Base-by-base conservation (phyloP, 1,284 basidiomycete species). In the Phylloporus sp. region DNA sequence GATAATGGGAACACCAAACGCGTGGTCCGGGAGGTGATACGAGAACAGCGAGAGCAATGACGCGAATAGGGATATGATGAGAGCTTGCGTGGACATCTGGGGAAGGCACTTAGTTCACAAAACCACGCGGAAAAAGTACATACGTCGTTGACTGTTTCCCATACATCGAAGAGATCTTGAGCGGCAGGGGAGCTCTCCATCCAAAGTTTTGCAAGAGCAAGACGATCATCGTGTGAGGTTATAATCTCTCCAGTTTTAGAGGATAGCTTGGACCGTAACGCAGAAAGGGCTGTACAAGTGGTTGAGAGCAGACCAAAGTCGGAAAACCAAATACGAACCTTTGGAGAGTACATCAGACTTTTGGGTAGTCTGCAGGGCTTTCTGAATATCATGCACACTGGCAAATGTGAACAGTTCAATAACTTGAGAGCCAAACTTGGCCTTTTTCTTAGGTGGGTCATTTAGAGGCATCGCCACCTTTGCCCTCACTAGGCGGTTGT, bases 11-110 rank as follows among this genome's bases (percentile, higher is more conserved):
- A 85, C 78, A 0, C 90, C 92, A 43, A 86, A 77, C 0, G 82
- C 67, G 70, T 93, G 92, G 73, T 88, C 86, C 1, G 87, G 84
- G 69, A 91, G 90, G 66, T 94, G 91, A 4, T 83, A 81, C 5
- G 91, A 89, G 23, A 92, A 80, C 1, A 94, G 78, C 5, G 79
- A 83, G 64, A 94, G 73, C 20, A 92, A 71, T 0, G 85, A 83
- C 0, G 90, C 83, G 7, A 94, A 74, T 0, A 89, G 72, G 2
- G 89, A 87, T 1, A 89, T 68, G 32, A 90, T 70, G 4, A 86
- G 76, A 0, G 85, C 77, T 37, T 84, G 76, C 14, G 85, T 73
- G 2, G 83, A 77, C 12, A 80, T 80, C 80, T 89, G 39, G 59
- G n/a, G n/a, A 65, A 52, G 43, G 60, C 49, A 37, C 35, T 70